Evolutionary conservation across 306 rosid genomes (phyloP), one percentile per base, ranked within the genome.

Genomic region (Quercus alba): DNA sequence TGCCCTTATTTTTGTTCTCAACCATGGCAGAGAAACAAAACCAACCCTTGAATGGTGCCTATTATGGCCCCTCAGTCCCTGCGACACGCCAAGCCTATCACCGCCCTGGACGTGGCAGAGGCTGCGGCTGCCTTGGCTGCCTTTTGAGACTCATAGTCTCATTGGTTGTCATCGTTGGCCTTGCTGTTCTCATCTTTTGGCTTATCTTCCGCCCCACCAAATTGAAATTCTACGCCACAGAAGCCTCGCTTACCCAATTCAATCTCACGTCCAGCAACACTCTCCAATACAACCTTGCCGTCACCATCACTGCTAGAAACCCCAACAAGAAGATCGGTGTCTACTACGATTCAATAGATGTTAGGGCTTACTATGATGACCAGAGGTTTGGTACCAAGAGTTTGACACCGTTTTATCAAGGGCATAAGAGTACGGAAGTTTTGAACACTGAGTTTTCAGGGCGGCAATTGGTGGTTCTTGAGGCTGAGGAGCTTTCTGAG

Each of bases 1-100:
- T 41, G 46, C 46, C 0, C 46, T 41, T 8, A 49, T 49, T 49
- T 49, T 49, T 12, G 54, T 49, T 41, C 46, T 41, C 15, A 49
- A 12, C 17, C 72, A 92, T 92, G 93, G 83, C 93, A 0, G 82
- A 84, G 52, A 87, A 88, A 5, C 85, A 75, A 25, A 17, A 85
- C 14, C 80, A 87, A 3, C 46, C 46, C 46, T 68, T 94, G 46
- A 94, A 94, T 86, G 96, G 97, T 25, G 88, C 98, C 35, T 94
- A 88, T 79, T 92, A 94, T 78, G 98, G 97, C 51, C 97, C 98
- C 2, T 73, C 98, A 3, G 72, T 94, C 67, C 98, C 98, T 0
- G 93, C 96, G 2, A 72, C 85, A 1, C 56, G 33, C 20, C 75
- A 79, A 7, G 66, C 89, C 73, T 64, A 84, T 85, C 70, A 78